phyloP scores from a whole-genome alignment of 768 basidiomycete species.

The Thelephora ganbajun region DNA sequence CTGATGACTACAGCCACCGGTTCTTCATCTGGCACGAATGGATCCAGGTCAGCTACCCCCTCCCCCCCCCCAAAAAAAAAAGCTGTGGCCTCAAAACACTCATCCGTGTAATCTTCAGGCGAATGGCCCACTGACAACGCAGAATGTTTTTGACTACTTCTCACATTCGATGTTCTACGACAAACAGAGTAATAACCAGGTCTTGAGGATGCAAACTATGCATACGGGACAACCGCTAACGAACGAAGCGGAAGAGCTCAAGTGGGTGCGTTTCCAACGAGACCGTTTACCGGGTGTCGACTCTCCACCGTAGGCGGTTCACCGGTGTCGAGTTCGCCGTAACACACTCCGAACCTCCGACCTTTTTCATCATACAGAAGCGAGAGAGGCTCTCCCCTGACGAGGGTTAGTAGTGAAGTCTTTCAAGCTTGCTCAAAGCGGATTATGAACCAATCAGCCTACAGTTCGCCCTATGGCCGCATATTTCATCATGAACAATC shows the following conservation, averaged over 20 bases:
- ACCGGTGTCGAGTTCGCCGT: constrained; percentile 80
- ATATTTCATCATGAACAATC: constrained; percentile 81
- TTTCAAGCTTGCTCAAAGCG: background rate
- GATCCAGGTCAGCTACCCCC: constrained; percentile 43
- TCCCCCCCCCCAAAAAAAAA: too few species aligned
- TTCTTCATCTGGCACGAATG: constrained; percentile 91
- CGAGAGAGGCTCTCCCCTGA: constrained; percentile 72
- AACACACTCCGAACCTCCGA: constrained; percentile 66
- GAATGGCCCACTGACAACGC: constrained; percentile 59
- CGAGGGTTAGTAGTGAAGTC: constrained; percentile 40
- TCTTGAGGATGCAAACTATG: constrained; percentile 87
- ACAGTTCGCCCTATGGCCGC: constrained; percentile 65
- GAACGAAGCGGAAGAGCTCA: constrained; percentile 80
- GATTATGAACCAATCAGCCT: background rate
- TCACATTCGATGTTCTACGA: constrained; percentile 87
- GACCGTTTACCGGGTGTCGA: too few species aligned
- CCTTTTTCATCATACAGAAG: constrained; percentile 83
- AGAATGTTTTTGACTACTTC: constrained; percentile 86
- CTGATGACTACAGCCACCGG: constrained; percentile 68
- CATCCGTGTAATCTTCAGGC: constrained; percentile 27
- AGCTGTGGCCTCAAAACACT: background rate
- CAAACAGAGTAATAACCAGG: constrained; percentile 86
- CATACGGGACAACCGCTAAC: constrained; percentile 64
- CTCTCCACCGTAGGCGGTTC: constrained; percentile 49
- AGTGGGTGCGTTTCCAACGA: constrained; percentile 38